Evolutionary conservation across 1,139 yeast species (phyloP).

Genomic region (Schizosaccharomyces versatilis): DNA sequence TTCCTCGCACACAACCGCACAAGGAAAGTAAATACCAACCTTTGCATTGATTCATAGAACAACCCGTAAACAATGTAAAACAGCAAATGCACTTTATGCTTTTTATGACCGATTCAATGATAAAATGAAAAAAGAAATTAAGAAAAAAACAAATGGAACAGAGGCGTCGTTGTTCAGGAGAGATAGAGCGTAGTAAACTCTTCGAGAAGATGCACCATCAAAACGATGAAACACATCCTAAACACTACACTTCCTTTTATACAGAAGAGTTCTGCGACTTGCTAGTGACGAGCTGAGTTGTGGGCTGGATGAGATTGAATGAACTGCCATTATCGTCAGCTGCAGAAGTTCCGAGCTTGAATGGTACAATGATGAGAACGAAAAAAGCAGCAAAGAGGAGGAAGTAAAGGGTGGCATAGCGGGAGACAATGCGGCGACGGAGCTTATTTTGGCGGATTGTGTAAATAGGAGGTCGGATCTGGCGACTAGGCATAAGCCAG

Average conservation of each 20-base stretch:
- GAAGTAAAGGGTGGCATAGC: conserved; percentile 71
- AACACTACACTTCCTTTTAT: not conserved
- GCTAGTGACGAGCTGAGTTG: not conserved
- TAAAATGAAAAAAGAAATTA: too few species aligned
- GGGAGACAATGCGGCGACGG: conserved; percentile 95
- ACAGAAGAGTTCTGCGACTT: not conserved
- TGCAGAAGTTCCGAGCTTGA: conserved; percentile 29
- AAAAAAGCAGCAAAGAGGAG: conserved; percentile 46
- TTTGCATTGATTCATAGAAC: too few species aligned
- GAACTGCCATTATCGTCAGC: not conserved
- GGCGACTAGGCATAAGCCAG: conserved; percentile 96
- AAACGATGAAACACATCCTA: not conserved
- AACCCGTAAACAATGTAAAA: too few species aligned
- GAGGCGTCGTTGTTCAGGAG: too few species aligned
- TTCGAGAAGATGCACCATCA: not conserved
- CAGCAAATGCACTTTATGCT: too few species aligned
- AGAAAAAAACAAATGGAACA: too few species aligned
- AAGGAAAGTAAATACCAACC: too few species aligned
- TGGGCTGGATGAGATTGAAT: conserved; percentile 1
- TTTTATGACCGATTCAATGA: too few species aligned
- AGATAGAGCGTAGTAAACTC: too few species aligned
- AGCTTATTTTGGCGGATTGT: conserved; percentile 91
- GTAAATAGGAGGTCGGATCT: conserved; percentile 95
- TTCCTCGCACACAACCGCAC: too few species aligned
- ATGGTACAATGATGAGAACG: conserved; percentile 76